Conservation (phyloP, 2,329 filamentous ascomycete species). For the Elsinoe australis region DNA sequence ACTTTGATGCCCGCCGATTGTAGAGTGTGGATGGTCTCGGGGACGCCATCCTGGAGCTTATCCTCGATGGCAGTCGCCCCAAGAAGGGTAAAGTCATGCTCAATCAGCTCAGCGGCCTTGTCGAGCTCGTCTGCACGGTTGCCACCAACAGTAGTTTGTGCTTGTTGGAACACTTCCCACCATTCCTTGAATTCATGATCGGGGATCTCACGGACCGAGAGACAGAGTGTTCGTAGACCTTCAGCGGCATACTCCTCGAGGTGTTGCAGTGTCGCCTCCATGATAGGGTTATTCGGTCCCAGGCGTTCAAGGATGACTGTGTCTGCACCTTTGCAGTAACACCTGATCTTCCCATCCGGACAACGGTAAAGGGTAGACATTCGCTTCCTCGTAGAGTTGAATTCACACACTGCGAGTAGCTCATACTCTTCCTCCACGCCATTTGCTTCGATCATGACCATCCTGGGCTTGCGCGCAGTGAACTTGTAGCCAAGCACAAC, state of each 20-base stretch:
- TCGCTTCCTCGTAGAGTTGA: constrained; percentile 93
- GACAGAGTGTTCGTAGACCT: constrained; percentile 84
- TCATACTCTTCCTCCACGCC: constrained; percentile 75
- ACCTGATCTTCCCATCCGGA: constrained; percentile 86
- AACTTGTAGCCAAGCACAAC: constrained; percentile 81
- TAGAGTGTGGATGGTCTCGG: constrained; percentile 93
- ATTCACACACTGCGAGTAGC: constrained; percentile 92
- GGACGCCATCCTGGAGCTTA: constrained; percentile 90
- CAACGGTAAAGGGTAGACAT: constrained; percentile 98
- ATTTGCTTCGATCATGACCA: constrained; percentile 73
- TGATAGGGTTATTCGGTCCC: constrained; percentile 66
- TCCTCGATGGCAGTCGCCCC: constrained; percentile 97
- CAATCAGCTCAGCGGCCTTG: constrained; percentile 93
- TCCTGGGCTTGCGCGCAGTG: constrained; percentile 76
- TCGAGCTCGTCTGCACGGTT: constrained; percentile 91
- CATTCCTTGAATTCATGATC: constrained; percentile 86
- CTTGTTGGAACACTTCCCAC: constrained; percentile 77
- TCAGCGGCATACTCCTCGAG: constrained; percentile 98
- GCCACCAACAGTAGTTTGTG: constrained; percentile 81
- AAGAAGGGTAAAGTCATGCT: constrained; percentile 82
- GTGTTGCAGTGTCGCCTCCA: constrained; percentile 84
- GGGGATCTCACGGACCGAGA: constrained; percentile 87
- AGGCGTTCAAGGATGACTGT: constrained; percentile 94
- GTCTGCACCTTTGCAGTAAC: constrained; percentile 94
- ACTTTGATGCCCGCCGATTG: constrained; percentile 97